A percentile compares a stretch with the other conserved stretches of the same genome.
These are phyloP conservation scores for Ceratocystis harringtonii DNA, from an alignment of 2,329 filamentous ascomycete species.

Conservation along the genomic window DNA sequence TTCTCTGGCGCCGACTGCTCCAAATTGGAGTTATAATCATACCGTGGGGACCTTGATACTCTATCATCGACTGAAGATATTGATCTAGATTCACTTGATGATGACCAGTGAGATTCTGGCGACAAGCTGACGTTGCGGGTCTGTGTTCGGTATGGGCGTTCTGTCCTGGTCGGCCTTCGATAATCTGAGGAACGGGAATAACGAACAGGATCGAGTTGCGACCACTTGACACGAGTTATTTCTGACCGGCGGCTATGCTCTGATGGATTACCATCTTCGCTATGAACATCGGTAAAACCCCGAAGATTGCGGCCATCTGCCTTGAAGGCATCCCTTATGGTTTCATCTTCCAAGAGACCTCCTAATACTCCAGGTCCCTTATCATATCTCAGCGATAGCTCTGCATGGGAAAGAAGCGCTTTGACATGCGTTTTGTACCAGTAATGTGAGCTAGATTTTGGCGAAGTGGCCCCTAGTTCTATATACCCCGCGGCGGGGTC, in stretches of 20 bases:
- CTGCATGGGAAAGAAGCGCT: not conserved
- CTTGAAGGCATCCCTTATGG: not conserved
- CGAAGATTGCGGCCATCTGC: not conserved
- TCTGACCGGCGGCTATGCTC: not conserved
- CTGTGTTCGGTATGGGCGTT: no score
- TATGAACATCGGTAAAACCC: not conserved
- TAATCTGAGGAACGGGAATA: no score
- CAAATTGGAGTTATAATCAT: no score
- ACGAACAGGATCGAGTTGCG: no score
- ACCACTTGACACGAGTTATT: no score
- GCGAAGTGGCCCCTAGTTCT: not conserved
- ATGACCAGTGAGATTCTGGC: no score
- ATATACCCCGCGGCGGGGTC: not conserved
- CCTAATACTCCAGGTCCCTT: not conserved
- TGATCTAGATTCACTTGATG: no score
- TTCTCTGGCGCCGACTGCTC: not conserved
- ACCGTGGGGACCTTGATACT: no score
- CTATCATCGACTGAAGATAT: no score
- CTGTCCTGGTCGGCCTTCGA: no score
- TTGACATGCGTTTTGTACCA: constrained; percentile 8
- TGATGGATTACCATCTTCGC: not conserved
- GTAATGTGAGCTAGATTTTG: constrained; percentile 2
- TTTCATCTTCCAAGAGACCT: not conserved
- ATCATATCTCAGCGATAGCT: not conserved
- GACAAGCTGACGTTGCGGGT: no score